Conservation (phyloP, 1,284 basidiomycete genomes). For the Chiua sp. region DNA sequence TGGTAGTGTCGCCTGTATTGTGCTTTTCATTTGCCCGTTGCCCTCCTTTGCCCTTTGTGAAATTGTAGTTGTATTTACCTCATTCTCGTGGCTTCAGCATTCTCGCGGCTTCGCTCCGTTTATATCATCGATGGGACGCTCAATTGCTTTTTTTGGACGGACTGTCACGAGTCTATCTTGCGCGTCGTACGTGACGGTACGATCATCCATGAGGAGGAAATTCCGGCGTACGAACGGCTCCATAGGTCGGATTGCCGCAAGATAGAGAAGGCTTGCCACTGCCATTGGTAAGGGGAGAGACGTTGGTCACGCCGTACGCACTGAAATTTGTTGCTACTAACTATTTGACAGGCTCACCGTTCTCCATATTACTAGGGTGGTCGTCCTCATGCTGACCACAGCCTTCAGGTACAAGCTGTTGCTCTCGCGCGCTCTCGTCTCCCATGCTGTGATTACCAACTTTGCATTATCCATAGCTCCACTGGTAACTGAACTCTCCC, state of each 20-base stretch:
- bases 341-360: background rate
- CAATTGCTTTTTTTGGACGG: no score
- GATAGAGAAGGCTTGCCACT: slow-evolving; percentile 75
- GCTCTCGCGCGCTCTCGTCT: background rate
- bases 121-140: no score
- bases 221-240: no score
- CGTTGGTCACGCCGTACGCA: slow-evolving; percentile 82
- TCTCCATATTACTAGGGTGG: slow-evolving; percentile 57
- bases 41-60: no score
- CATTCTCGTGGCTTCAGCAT: no score
- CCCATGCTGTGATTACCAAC: background rate
- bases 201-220: no score
- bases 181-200: no score
- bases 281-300: slow-evolving; percentile 71
- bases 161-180: no score
- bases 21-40: no score
- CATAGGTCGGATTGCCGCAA: slow-evolving; percentile 78
- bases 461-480: slow-evolving; percentile 54
- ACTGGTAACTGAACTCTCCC: slow-evolving; percentile 69
- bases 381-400: slow-evolving; percentile 82
- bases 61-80: no score
- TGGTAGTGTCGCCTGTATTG: no score
- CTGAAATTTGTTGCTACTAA: background rate
- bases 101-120: no score
- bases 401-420: slow-evolving; percentile 54